phyloP scores from a whole-genome alignment of 2,329 filamentous ascomycete genomes.

The Escovopsis sp. region DNA sequence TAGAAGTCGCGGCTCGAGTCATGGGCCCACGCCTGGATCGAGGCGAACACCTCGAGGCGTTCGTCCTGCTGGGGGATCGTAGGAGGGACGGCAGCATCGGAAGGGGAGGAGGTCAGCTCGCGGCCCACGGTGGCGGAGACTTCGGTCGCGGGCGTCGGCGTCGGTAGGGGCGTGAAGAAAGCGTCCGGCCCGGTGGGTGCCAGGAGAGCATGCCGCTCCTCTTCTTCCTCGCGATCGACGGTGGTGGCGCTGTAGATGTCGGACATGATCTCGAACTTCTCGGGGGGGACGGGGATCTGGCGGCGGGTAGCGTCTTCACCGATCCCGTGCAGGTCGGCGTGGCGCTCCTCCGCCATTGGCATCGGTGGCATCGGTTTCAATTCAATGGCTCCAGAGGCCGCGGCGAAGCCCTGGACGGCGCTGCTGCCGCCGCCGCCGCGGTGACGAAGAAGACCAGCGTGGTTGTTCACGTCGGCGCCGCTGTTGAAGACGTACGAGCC shows the following conservation, averaged over 20 bases:
- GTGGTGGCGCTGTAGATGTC: constrained; percentile 45
- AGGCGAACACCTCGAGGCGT: constrained; percentile 35
- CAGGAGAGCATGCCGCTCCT: constrained; percentile 8
- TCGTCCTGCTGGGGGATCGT: constrained; percentile 25
- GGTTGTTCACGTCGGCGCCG: constrained; percentile 29
- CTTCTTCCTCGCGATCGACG: constrained; percentile 18
- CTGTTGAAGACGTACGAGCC: constrained; percentile 44
- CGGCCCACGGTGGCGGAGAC: constrained; percentile 22
- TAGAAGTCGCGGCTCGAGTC: constrained; percentile 39
- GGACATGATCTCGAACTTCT: constrained; percentile 31
- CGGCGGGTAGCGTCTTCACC: constrained; percentile 20
- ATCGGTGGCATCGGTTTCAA: too few relatives aligned
- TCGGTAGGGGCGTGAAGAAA: constrained; percentile 8
- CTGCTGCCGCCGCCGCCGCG: constrained; percentile 29
- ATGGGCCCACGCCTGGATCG: constrained; percentile 51
- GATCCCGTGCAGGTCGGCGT: constrained; percentile 32
- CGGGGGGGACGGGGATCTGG: constrained; percentile 28
- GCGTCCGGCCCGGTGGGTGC: too few relatives aligned
- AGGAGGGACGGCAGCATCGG: too few relatives aligned
- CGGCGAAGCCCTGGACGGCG: constrained; percentile 28
- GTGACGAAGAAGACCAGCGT: constrained; percentile 32
- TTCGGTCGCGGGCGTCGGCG: constrained; percentile 12
- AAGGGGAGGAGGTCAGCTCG: constrained; percentile 13
- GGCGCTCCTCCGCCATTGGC: constrained; percentile 40
- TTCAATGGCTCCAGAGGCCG: too few relatives aligned